These are phyloP conservation scores for Ascochyta koolunga DNA, from an alignment of 2,329 filamentous ascomycete species.

Conservation along the genomic window DNA sequence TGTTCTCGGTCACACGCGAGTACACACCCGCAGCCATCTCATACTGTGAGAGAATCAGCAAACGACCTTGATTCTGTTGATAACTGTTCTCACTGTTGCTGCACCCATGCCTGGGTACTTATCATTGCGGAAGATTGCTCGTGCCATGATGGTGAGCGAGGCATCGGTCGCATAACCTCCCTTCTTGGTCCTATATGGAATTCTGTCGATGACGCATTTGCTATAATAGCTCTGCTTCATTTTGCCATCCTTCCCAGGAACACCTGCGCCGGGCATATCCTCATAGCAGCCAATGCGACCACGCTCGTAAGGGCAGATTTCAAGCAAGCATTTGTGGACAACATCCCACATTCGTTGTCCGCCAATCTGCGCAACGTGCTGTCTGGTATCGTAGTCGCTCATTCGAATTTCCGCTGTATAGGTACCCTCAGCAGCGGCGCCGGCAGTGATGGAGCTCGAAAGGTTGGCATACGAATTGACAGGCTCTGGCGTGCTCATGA, in stretches of 20 bases:
- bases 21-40: slow-evolving; percentile 8
- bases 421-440: background rate
- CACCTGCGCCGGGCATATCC: background rate
- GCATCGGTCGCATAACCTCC: slow-evolving; percentile 1
- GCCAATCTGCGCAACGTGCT: slow-evolving; percentile 6
- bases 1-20: background rate
- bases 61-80: too few relatives aligned
- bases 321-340: background rate
- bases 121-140: background rate
- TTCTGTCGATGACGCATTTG: background rate
- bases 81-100: background rate
- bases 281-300: slow-evolving; percentile 4
- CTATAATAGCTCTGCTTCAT: background rate
- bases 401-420: background rate
- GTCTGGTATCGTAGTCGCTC: background rate
- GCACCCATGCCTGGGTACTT: slow-evolving; percentile 6
- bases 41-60: slow-evolving; percentile 1
- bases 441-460: background rate
- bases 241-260: background rate
- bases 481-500: background rate
- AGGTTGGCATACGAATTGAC: background rate
- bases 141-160: slow-evolving; percentile 1
- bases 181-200: background rate
- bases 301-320: slow-evolving; percentile 2
- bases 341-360: slow-evolving; percentile 1